Evolutionary conservation across 2,329 filamentous ascomycete genomes (phyloP), one percentile per base, ranked within the genome.

Genomic region (Botrytis tulipae): DNA sequence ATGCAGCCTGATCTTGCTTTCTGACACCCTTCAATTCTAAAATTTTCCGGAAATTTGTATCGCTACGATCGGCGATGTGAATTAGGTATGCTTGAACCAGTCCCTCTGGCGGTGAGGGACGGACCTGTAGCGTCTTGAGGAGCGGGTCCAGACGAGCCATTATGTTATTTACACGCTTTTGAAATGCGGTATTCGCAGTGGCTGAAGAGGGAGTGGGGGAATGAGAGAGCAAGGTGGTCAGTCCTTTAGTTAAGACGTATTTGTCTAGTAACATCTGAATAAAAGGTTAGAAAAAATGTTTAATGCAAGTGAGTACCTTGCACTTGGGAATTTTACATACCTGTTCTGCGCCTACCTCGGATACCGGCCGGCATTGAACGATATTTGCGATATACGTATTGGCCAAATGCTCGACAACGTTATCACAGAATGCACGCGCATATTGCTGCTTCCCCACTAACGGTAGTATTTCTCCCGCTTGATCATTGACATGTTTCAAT

Each of bases 81-180:
- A 98, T 97, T 48, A 99, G 90, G 82, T 99, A 99, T 48, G 96
- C 96, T 84, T 98, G 95, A 0, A 99, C 95, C 5, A 99, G 89
- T 2, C 93, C 95, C 84, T 99, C 96, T 0, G 95, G 93, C 0
- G 96, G 96, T 7, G 92, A 93, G 3, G 95, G 90, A 42, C 93
- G 93, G 66, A 99, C 95, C 85, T 99, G 96, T 4, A 99, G 88
- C 3, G 96, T 98, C 83, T 99, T 99, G 78, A 99, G 91, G 35
- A 99, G 88, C 0, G 94, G 93, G 80, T 98, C 95, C 76, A 98
- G 91, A 77, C 94, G 93, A 74, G 90, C 90, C 87, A 97, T 96
- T 80, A 89, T 92, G 74, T 91, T 88, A 80, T 92, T 93, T 68
- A 98, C 93, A 65, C 96, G 92, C 83, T 97, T 97, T 77, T 93